A percentile compares a stretch with the other conserved stretches of the same genome.
Conservation (phyloP, 2,329 filamentous ascomycete species). For the Claviceps sp. region DNA sequence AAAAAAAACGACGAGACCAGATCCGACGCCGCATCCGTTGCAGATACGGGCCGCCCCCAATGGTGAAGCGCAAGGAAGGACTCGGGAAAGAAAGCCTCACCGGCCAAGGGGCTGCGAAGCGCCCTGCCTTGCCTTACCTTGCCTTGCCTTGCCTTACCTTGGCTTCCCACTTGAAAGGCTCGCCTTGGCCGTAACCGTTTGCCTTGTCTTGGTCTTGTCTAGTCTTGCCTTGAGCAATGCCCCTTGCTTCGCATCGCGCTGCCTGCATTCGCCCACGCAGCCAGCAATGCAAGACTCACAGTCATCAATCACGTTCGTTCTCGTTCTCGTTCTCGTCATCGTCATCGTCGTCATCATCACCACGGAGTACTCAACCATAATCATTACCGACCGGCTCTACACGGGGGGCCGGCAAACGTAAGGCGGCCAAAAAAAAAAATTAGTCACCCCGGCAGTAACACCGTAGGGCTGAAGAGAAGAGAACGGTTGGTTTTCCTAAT, state of each 20-base stretch:
- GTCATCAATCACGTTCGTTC: background rate
- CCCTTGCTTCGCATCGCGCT: no score
- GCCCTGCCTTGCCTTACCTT: background rate
- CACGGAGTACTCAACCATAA: background rate
- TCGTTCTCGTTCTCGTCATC: background rate
- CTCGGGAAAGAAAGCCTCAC: background rate
- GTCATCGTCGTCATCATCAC: background rate
- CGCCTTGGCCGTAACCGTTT: background rate
- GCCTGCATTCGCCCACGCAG: no score
- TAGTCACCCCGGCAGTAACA: background rate
- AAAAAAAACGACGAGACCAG: background rate
- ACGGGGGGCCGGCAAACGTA: no score
- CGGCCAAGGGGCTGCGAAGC: background rate
- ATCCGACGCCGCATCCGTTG: background rate
- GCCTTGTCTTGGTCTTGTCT: background rate
- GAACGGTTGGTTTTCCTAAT: background rate
- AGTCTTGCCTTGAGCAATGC: no score
- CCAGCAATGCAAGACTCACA: background rate
- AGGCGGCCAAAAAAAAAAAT: background rate
- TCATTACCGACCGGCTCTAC: background rate
- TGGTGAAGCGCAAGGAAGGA: background rate
- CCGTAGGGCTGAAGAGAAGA: background rate
- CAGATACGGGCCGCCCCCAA: background rate
- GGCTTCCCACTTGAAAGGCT: background rate
- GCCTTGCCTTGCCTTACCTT: background rate